Evolutionary conservation across 371 early-diverging fungal species (phyloP).

Genomic region (Circinella umbellata): DNA sequence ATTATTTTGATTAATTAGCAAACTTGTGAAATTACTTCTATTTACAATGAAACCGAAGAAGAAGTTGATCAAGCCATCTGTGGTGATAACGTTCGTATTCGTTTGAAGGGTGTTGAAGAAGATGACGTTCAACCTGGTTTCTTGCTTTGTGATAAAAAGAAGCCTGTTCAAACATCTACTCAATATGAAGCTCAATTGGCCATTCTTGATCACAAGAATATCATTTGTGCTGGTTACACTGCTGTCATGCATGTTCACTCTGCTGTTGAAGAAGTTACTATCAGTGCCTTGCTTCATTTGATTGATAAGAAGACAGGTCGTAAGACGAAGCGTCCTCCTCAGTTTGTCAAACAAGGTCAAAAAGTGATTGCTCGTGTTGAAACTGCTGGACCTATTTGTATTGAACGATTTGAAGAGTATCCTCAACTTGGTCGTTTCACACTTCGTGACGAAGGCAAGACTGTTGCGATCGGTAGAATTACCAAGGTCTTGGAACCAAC

Average conservation of each 20-base stretch:
- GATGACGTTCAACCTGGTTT: slow-evolving; percentile 90
- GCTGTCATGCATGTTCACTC: slow-evolving; percentile 94
- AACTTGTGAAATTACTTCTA: slow-evolving; percentile 74
- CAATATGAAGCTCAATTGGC: slow-evolving; percentile 88
- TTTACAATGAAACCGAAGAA: slow-evolving; percentile 82
- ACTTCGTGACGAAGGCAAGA: slow-evolving; percentile 89
- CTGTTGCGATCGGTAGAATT: slow-evolving; percentile 95
- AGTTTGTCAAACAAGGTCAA: slow-evolving; percentile 91
- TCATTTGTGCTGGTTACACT: slow-evolving; percentile 93
- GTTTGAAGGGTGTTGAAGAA: slow-evolving; percentile 93
- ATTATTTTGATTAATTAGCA: slow-evolving; percentile 28
- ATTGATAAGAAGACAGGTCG: slow-evolving; percentile 89
- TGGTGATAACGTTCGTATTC: slow-evolving; percentile 94
- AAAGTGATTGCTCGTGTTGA: slow-evolving; percentile 87
- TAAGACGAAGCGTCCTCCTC: slow-evolving; percentile 87
- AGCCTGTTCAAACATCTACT: slow-evolving; percentile 79
- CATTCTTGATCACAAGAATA: slow-evolving; percentile 93
- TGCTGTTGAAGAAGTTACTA: slow-evolving; percentile 84
- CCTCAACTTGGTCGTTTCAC: slow-evolving; percentile 97
- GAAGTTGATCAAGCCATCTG: slow-evolving; percentile 81
- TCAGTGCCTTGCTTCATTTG: slow-evolving; percentile 83
- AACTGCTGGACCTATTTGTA: slow-evolving; percentile 73
- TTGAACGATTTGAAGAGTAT: slow-evolving; percentile 90
- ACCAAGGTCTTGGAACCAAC: slow-evolving; percentile 69
- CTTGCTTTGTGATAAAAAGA: slow-evolving; percentile 80